A percentile compares a stretch with the other conserved stretches of the same genome.
Evolutionary conservation across 257 asterid genomes (phyloP).

Genomic region (Linderniella brevidens): DNA sequence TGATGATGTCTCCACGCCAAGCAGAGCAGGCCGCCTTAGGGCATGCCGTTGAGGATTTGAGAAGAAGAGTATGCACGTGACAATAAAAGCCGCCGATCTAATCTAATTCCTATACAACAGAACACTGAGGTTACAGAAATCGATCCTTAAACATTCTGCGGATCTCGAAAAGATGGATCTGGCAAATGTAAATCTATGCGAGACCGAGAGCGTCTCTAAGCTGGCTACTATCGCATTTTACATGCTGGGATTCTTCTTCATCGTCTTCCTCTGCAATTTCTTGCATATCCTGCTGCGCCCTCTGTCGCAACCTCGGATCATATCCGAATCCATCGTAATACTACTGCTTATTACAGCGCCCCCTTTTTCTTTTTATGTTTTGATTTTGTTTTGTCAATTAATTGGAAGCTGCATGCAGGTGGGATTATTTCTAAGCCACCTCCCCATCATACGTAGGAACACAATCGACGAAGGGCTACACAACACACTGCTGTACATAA

Average conservation of each 20-base stretch:
- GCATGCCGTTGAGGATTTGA: too few relatives aligned
- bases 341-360: too few relatives aligned
- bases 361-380: too few relatives aligned
- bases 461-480: constrained; percentile 27
- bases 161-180: too few relatives aligned
- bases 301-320: constrained; percentile 58
- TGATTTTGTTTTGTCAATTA: too few relatives aligned
- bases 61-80: too few relatives aligned
- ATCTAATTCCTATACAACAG: too few relatives aligned
- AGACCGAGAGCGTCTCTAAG: constrained; percentile 18
- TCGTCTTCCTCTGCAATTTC: constrained; percentile 68
- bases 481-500: constrained; percentile 39
- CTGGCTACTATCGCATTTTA: constrained; percentile 54
- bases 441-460: constrained; percentile 28
- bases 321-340: constrained; percentile 73
- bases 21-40: too few relatives aligned
- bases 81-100: too few relatives aligned
- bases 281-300: constrained; percentile 51
- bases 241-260: constrained; percentile 72
- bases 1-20: too few relatives aligned
- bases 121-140: too few relatives aligned
- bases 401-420: constrained; percentile 62
- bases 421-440: constrained; percentile 47
- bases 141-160: too few relatives aligned
- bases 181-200: constrained; percentile 29